Conservation (phyloP, 2,329 filamentous ascomycete species). For the Harringtonia lauricola region DNA sequence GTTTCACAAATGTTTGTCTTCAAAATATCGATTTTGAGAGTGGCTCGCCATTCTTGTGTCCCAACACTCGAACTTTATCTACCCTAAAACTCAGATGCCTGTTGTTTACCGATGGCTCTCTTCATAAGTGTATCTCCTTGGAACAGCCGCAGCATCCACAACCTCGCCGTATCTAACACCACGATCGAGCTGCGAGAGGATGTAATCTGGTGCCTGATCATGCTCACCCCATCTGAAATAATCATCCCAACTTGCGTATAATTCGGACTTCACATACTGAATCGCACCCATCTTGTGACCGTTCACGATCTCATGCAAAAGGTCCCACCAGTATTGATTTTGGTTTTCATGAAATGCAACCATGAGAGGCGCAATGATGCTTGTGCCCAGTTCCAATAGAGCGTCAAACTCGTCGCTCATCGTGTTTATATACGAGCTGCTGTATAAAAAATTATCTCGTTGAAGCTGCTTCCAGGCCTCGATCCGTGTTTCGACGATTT, state of each 20-base stretch:
- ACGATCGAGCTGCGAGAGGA: not conserved
- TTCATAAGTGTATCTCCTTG: not conserved
- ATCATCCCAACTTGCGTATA: not conserved
- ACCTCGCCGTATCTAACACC: not conserved
- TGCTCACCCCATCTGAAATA: not conserved
- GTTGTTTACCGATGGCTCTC: too few species aligned
- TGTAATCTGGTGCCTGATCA: not conserved
- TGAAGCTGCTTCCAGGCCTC: not conserved
- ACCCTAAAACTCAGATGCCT: too few species aligned
- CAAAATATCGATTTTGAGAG: too few species aligned
- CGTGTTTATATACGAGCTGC: not conserved
- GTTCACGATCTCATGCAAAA: not conserved
- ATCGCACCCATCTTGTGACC: not conserved
- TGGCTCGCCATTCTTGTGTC: too few species aligned
- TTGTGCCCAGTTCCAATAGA: not conserved
- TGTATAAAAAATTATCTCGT: not conserved
- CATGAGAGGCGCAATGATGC: not conserved
- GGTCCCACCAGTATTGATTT: not conserved
- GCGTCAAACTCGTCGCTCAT: not conserved
- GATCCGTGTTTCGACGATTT: not conserved
- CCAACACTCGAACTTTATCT: too few species aligned
- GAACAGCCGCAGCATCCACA: not conserved
- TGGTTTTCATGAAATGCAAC: not conserved
- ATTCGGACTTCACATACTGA: not conserved
- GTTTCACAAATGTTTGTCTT: too few species aligned